Evolutionary conservation across 208 protist species (phyloP).

Genomic region (Strigomonas galati): DNA sequence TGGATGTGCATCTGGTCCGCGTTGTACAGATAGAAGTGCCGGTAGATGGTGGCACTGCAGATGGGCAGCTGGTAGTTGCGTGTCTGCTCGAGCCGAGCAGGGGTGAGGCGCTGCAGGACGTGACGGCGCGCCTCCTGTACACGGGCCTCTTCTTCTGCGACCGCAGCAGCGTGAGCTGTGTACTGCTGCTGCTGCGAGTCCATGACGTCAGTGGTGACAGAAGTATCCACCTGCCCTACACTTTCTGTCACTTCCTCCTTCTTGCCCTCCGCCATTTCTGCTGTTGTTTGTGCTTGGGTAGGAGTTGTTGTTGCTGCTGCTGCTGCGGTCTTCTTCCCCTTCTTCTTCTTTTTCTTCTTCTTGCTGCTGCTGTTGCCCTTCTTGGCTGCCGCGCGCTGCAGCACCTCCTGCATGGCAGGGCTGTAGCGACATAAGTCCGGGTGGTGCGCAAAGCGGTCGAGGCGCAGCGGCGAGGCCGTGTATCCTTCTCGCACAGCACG

Average conservation of each 20-base stretch:
- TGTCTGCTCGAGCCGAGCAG: neutral
- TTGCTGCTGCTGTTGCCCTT: neutral
- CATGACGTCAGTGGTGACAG: neutral
- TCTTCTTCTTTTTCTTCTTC: slow-evolving; percentile 5
- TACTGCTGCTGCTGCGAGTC: neutral
- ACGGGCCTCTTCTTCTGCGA: neutral
- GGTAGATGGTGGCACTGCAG: slow-evolving; percentile 21
- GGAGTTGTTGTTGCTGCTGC: neutral
- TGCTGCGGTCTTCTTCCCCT: neutral
- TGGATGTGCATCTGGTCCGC: slow-evolving; percentile 43
- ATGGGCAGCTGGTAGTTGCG: slow-evolving; percentile 37
- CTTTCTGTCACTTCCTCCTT: neutral
- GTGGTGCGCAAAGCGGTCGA: slow-evolving; percentile 47
- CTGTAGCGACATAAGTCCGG: slow-evolving; percentile 38
- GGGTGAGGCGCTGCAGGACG: neutral
- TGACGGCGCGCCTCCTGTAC: neutral
- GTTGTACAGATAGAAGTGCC: slow-evolving; percentile 42
- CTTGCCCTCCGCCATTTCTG: neutral
- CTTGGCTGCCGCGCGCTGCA: neutral
- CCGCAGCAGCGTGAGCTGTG: neutral
- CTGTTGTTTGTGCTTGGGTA: neutral
- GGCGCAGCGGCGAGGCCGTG: slow-evolving; percentile 21
- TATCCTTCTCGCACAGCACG: neutral
- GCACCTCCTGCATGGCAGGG: neutral
- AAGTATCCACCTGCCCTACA: neutral